Evolutionary conservation across 1,284 basidiomycete genomes (phyloP), one percentile per base, ranked within the genome.

Genomic region (Acaromyces ingoldii): DNA sequence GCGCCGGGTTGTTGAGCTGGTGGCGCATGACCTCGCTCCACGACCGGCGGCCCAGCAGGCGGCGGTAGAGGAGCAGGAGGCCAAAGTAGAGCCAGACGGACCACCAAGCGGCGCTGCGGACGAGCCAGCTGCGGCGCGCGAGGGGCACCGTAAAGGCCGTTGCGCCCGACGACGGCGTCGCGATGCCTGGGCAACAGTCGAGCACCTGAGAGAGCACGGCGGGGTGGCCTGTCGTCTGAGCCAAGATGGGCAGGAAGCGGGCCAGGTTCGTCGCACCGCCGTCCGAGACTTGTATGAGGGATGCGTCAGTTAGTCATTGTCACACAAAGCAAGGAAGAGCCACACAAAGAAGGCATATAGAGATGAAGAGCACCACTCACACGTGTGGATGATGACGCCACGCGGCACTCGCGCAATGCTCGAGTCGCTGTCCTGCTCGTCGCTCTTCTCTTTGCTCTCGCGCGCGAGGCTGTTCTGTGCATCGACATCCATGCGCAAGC

Each of bases 131-230:
- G 25, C 64, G 53, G 31, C 63, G 51, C 22, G 54, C 40, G 2
- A 70, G 37, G 25, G 67, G 65, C 56, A 70, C 54, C 6, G 67
- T 66, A 31, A 70, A 64, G 9, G 67, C 67, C 6, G 48, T 29
- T n/a, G 57, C 52, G 10, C 60, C 62, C 10, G 60, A 51, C 40
- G 39, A 38, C 3, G 67, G 52, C 10, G 48, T 65, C n/a, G 58
- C 52, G 38, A 57, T 58, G 38, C 64, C 65, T 1, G 67, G 67
- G 6, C 59, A 65, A 13, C 55, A 65, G 46, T 69, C 67, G 54
- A 69, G 55, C 42, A 69, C n/a, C n/a, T 60, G 19, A 60, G 50
- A 33, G 58, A 54, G 34, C 57, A 26, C 37, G 41, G 0, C 55
- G 53, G 22, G 6, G 30, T 19, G 28, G 43, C 17, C 17, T 19